These are phyloP conservation scores for Antrodiella citrinella DNA, from an alignment of 768 basidiomycete genomes.

Conservation along the genomic window DNA sequence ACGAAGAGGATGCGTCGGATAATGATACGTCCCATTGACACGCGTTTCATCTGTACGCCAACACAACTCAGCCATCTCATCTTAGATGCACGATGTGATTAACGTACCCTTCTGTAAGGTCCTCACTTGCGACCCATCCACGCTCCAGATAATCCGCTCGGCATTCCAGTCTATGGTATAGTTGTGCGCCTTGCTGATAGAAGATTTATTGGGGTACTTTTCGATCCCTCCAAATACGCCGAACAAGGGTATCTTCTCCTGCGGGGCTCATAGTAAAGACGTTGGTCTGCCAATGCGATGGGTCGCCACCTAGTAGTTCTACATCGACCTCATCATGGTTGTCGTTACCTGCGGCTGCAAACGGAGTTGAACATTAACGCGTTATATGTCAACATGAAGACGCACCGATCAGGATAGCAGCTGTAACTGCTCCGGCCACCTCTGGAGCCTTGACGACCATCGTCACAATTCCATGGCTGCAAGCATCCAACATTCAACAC, in stretches of 20 bases:
- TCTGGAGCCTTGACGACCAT: conserved; percentile 26
- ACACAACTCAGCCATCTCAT: background rate
- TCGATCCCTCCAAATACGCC: conserved; percentile 30
- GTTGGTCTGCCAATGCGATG: conserved; percentile 33
- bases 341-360: conserved; percentile 3
- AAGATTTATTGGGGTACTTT: conserved; percentile 14
- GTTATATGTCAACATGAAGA: background rate
- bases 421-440: conserved; percentile 30
- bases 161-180: conserved; percentile 35
- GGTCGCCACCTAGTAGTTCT: conserved; percentile 33
- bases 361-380: background rate
- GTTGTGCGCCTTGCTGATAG: conserved; percentile 18
- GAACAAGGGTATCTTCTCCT: conserved; percentile 26
- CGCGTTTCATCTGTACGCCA: conserved; percentile 23
- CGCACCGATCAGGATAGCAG: conserved; percentile 33
- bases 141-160: conserved; percentile 31
- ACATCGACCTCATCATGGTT: conserved; percentile 34
- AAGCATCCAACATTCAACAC: background rate
- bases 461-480: conserved; percentile 29
- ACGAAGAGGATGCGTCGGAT: conserved; percentile 28
- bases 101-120: conserved; percentile 22
- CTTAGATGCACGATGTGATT: background rate
- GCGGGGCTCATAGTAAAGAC: conserved; percentile 26
- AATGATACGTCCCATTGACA: conserved; percentile 27
- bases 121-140: conserved; percentile 28